Base-by-base conservation (phyloP, 2,329 filamentous ascomycete species). In the Aspergillus awamori region DNA sequence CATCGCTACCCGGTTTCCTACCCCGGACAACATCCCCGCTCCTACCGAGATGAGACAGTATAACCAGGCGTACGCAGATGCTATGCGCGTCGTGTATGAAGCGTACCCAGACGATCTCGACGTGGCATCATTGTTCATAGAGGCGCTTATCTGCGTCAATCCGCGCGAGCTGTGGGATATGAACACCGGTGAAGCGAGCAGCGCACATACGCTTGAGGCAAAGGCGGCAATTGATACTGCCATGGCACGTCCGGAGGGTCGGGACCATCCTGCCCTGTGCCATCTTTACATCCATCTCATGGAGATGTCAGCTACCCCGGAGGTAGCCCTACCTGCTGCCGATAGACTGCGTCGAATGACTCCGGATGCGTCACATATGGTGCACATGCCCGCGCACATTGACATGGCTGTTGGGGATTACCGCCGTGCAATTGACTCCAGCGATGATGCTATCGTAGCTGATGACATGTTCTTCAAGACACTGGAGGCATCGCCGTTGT, bases 371-470 rank as follows among this genome's bases (percentile, higher is more conserved):
- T 89, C 88, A 0, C 89, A 92, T 70, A 77, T 91, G 1, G 80
- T 87, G 38, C 89, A 92, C 70, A 93, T 93, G 90, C 89, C 90
- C 0, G 86, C 86, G 0, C 90, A 93, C 70, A 81, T 93, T 33
- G 89, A 93, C 70, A 83, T 90, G 5, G 82, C 92, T 0, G 83
- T 87, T 26, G 90, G 90, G n/a, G 85, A 92, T 68, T 93, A 92
- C 69, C 78, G 82, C 20, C 80, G 81, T 4, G 87, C 87, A 3
- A 86, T 92, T 54, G 79, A 79, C 2, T 87, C 87, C 6, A 93
- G 92, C 71, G 77, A 82, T 2, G 81, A 83, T 24, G 89, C 89
- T 6, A 87, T 89, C 49, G 69, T 75, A 0, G 89, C 88, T 1
- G 89, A 93, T 69, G 84, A 89, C 55, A 86, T 84, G 65, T 92